Evolutionary conservation across 148 eudicot species (phyloP), one percentile per base, ranked within the genome.

Genomic region (Dysphania ambrosioides): DNA sequence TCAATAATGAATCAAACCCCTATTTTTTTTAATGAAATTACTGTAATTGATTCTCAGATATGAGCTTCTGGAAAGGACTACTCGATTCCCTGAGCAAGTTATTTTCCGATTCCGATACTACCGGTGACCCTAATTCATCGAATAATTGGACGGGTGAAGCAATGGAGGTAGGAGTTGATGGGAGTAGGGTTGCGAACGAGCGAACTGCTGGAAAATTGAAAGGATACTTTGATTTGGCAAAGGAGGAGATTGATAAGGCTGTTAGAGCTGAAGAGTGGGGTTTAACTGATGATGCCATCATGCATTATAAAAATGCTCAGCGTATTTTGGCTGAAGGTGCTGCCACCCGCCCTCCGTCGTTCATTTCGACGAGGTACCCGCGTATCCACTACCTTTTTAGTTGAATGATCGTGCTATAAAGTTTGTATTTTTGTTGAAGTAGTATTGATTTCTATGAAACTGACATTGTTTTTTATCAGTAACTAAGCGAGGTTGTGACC

Each of bases 261-360:
- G 91, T 95, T 83, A 85, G 91, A 71, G 88, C 96, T 32, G 99
- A 95, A 76, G 99, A 95, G 71, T 89, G 96, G 99, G 99, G 92
- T 1, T 81, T 95, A 72, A 49, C 79, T 61, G 90, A 90, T 74
- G 99, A 95, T 69, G 99, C 99, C 12, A 70, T 92, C 77, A 56
- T 41, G 18, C 91, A 88, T 63, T 95, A 95, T 64, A 82, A 85
- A 60, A 87, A 81, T 64, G 96, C 99, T 53, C 85, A 84, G 42
- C 82, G 90, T 10, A 89, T 95, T 21, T 74, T 95, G 29, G 68
- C 55, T 2, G 99, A 95, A 85, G 99, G 91, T 11, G 85, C 79
- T 73, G 83, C 94, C 0, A 95, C 92, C 0, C 85, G 88, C 6
- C 87, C 93, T 1, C 94, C 99, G 16, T 85, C 94, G 2, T 92